Percentiles rank a stretch among this genome's conserved stretches.
Conservation (phyloP, 176 grass and related monocot genomes). For the Raddia distichophylla region DNA sequence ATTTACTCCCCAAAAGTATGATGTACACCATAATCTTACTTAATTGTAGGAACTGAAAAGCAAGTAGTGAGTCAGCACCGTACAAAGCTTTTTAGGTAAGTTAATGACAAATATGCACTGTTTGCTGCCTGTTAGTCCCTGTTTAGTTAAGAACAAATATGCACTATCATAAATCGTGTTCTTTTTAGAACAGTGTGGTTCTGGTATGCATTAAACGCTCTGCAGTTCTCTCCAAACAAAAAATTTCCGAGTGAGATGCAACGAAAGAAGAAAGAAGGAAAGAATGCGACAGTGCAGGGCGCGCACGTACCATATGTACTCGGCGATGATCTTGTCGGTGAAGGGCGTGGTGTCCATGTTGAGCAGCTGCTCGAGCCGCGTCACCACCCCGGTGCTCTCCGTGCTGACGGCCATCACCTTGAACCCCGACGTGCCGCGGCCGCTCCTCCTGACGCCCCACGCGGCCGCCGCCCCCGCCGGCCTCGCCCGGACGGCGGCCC, state of each 20-base stretch:
- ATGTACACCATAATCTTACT: background rate
- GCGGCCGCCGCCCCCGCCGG: constrained; percentile 45
- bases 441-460: constrained; percentile 69
- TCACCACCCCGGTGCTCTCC: constrained; percentile 56
- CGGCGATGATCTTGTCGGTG: constrained; percentile 87
- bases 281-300: background rate
- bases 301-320: constrained; percentile 86
- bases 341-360: constrained; percentile 84
- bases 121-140: background rate
- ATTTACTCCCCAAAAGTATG: background rate
- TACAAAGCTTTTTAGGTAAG: background rate
- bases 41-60: constrained; percentile 38
- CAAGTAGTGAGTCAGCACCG: constrained; percentile 13
- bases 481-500: constrained; percentile 40
- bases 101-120: background rate
- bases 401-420: constrained; percentile 78
- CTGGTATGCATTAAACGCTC: background rate
- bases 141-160: too few relatives aligned
- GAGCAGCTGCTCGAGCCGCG: constrained; percentile 84
- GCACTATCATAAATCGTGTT: background rate
- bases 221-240: background rate
- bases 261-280: background rate
- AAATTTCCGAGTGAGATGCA: background rate
- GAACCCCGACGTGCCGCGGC: constrained; percentile 54
- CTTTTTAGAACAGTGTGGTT: background rate